Base-by-base conservation (phyloP, 768 basidiomycete species). In the Mycena filopes region DNA sequence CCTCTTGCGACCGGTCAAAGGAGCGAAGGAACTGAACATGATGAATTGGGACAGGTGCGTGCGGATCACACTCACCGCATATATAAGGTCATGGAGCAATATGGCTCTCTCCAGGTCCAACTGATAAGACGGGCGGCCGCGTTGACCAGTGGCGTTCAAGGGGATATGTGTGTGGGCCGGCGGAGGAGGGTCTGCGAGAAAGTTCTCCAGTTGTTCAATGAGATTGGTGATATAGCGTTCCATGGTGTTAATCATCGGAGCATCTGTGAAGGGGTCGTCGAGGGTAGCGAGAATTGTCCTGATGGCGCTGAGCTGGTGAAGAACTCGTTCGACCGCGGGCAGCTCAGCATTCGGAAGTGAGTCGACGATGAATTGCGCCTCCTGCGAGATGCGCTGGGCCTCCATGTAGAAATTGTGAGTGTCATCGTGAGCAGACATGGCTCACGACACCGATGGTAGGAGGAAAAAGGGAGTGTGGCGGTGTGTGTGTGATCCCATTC, bases 311-410 rank as follows among this genome's bases (percentile, higher is more conserved):
- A 72, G 66, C 40, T 69, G 65, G 15, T 60, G 55, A 6, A 41
- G 13, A 21, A 36, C 20, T 3, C 64, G 51, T 36, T 65, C 63
- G 13, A 65, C 69, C 8, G 63, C 61, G 18, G 62, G 38, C 3
- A 20, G 18, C 23, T 72, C 69, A 6, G 58, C 71, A 46, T 72
- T 70, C 2, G 55, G 55, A 21, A 56, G 55, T 3, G 55, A 56
- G 41, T 55, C 55, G 6, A 55, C 41, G 4, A 55, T 29, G 10
- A 56, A 56, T 13, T 45, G 55, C 2, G 23, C 40, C 28, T 45
- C 41, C 6, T 40, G 10, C 10, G 36, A 45, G 4, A 56, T 45
- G 6, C 21, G 10, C 28, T 56, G 55, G 16, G 42, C 41, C 55
- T 56, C 41, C 55, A 45, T 42, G 43, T 45, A 20, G 55, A 56